phyloP scores from a whole-genome alignment of 768 basidiomycete species.

The Podaxis sp. region DNA sequence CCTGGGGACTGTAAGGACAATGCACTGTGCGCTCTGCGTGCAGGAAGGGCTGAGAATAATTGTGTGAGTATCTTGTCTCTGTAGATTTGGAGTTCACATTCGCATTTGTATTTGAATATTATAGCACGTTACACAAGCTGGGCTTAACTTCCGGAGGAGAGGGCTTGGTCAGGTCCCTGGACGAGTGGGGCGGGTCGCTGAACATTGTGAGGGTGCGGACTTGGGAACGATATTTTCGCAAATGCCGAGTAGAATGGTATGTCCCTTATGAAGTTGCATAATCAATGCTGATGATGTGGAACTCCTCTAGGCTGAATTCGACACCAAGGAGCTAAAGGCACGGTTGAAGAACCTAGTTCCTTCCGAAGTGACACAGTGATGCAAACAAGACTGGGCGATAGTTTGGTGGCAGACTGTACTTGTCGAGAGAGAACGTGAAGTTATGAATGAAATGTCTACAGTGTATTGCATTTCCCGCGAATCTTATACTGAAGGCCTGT shows the following conservation, averaged over 20 bases:
- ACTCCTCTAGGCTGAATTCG: neutral
- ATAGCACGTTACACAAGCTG: constrained; percentile 22
- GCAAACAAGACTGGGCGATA: neutral
- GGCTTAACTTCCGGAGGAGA: constrained; percentile 25
- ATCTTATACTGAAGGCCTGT: too few species aligned
- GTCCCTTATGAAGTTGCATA: neutral
- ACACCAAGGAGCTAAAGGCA: neutral
- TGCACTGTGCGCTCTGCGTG: constrained; percentile 45
- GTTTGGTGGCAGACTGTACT: too few species aligned
- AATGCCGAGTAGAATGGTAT: constrained; percentile 15
- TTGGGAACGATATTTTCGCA: constrained; percentile 28
- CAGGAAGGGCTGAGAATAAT: constrained; percentile 41
- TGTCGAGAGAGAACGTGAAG: too few species aligned
- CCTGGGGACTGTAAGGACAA: constrained; percentile 36
- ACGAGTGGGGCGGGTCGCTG: constrained; percentile 17
- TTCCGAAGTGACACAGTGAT: neutral
- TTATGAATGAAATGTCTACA: too few species aligned
- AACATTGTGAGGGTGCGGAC: constrained; percentile 32
- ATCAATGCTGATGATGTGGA: neutral
- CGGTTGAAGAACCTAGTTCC: neutral
- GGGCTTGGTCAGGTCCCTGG: constrained; percentile 8
- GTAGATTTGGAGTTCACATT: neutral
- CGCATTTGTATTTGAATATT: neutral
- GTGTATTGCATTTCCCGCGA: too few species aligned
- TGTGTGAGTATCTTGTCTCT: constrained; percentile 31